Percentiles rank a stretch among this genome's conserved stretches.
These are phyloP conservation scores for Elsinoe necatrix DNA, from an alignment of 2,329 filamentous ascomycete genomes.

Conservation along the genomic window DNA sequence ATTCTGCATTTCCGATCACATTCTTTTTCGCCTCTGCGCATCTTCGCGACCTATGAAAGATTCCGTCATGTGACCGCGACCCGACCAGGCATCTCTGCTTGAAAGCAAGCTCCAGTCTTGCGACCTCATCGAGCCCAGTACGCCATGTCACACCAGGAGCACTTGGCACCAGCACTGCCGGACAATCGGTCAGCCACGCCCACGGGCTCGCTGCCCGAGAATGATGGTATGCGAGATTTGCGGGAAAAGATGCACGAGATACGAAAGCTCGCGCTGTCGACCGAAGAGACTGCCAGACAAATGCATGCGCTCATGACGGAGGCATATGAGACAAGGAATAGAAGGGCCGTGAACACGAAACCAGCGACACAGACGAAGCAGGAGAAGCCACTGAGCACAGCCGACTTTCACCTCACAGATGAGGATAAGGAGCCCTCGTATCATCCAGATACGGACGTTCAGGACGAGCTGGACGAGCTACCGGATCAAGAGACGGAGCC, in stretches of 20 bases:
- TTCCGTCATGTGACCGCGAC: neutral
- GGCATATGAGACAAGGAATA: conserved; percentile 31
- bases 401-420: conserved; percentile 26
- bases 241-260: conserved; percentile 42
- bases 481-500: conserved; percentile 36
- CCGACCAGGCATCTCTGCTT: neutral
- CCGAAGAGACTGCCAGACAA: conserved; percentile 41
- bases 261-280: conserved; percentile 35
- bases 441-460: conserved; percentile 25
- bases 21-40: neutral
- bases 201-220: conserved; percentile 33
- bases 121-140: neutral
- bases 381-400: neutral
- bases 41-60: neutral
- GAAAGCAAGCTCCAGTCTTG: neutral
- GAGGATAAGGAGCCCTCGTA: conserved; percentile 29
- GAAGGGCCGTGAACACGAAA: neutral
- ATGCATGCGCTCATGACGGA: conserved; percentile 44
- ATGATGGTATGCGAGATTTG: conserved; percentile 43
- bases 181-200: neutral
- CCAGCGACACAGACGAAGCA: neutral
- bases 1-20: neutral
- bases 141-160: neutral
- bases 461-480: conserved; percentile 31
- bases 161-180: too few relatives aligned